Evolutionary conservation across 2,329 filamentous ascomycete genomes (phyloP).

Genomic region (Xylariaceae sp.): DNA sequence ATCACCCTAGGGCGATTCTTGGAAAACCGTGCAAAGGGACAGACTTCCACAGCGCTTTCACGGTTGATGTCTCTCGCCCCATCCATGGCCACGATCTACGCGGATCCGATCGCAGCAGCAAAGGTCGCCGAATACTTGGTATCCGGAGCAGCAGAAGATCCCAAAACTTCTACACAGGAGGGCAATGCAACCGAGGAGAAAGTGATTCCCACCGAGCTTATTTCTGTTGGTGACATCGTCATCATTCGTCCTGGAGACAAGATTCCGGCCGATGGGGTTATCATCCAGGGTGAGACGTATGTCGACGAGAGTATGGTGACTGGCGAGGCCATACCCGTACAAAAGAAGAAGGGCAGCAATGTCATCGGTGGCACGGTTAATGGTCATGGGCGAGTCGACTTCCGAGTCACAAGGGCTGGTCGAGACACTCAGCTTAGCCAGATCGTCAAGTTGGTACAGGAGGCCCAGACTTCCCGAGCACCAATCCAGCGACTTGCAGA

Average conservation of each 20-base stretch:
- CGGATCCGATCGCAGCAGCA: constrained; percentile 86
- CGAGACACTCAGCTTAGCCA: constrained; percentile 95
- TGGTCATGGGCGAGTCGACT: constrained; percentile 83
- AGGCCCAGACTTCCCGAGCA: constrained; percentile 88
- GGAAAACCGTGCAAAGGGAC: constrained; percentile 91
- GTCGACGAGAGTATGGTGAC: constrained; percentile 99
- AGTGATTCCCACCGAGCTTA: constrained; percentile 85
- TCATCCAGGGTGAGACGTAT: constrained; percentile 86
- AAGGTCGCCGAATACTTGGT: constrained; percentile 82
- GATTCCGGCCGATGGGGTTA: constrained; percentile 83
- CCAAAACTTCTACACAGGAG: constrained; percentile 41
- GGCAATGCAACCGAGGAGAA: constrained; percentile 71
- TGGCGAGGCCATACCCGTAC: constrained; percentile 90
- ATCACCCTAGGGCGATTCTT: constrained; percentile 86
- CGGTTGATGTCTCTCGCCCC: constrained; percentile 92
- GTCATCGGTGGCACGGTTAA: constrained; percentile 96
- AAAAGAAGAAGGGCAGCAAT: constrained; percentile 73
- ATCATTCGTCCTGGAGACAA: constrained; percentile 93
- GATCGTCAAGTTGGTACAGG: constrained; percentile 96
- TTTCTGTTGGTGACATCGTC: constrained; percentile 90
- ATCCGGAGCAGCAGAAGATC: constrained; percentile 35
- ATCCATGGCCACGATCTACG: constrained; percentile 95
- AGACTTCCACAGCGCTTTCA: constrained; percentile 91
- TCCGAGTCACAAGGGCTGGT: constrained; percentile 85
- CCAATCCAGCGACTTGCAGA: constrained; percentile 94